These are phyloP conservation scores for Aspergillus quadrilineatus DNA, from an alignment of 2,329 filamentous ascomycete species.

Conservation along the genomic window DNA sequence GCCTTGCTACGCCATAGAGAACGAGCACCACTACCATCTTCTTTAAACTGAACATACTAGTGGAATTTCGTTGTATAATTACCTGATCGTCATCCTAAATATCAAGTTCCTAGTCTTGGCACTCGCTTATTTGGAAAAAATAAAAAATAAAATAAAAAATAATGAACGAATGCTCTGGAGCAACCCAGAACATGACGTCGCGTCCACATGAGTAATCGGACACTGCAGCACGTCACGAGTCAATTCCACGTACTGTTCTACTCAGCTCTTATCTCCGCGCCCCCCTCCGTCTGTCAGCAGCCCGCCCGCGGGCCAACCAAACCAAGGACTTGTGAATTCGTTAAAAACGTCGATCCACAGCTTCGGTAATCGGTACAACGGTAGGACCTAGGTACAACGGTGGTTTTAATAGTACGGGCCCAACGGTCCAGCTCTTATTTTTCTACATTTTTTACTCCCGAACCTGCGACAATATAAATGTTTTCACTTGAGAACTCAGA, in stretches of 20 bases:
- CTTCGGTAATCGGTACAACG: not conserved
- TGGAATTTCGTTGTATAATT: not conserved
- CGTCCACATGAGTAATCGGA: not conserved
- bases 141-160: not conserved
- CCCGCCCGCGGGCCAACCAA: not conserved
- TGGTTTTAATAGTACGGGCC: not conserved
- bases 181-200: constrained; percentile 1
- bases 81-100: not conserved
- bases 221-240: constrained; percentile 5
- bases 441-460: no score
- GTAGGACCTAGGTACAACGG: not conserved
- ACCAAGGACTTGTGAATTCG: not conserved
- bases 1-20: not conserved
- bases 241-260: not conserved
- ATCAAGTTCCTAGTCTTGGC: not conserved
- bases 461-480: no score
- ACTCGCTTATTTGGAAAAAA: not conserved
- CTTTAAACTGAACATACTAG: not conserved
- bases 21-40: not conserved
- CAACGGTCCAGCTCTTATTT: not conserved
- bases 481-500: no score
- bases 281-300: not conserved
- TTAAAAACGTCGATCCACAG: not conserved
- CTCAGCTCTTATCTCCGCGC: constrained; percentile 1
- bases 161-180: no score